phyloP scores from a whole-genome alignment of 441 rosid genomes.

The Populus tomentosa region DNA sequence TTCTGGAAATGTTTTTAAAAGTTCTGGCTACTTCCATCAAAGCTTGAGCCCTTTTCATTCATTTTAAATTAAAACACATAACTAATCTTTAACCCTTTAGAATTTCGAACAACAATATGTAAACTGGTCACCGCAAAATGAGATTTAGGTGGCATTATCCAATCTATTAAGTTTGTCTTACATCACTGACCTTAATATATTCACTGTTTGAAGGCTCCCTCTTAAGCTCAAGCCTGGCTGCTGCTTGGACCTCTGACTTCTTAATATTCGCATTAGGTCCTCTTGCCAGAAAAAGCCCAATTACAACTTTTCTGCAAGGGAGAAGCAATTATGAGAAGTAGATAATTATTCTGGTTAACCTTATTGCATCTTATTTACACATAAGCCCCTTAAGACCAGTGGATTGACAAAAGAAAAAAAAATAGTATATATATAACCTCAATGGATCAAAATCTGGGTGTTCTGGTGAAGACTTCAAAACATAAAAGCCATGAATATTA shows the following conservation, averaged over 20 bases:
- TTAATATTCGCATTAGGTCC: slow-evolving; percentile 55
- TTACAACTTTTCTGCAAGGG: slow-evolving; percentile 57
- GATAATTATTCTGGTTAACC: background rate
- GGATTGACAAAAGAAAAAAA: background rate
- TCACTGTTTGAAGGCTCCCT: slow-evolving; percentile 46
- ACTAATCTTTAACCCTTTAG: background rate
- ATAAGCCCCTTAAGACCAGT: background rate
- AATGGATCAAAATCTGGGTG: slow-evolving; percentile 63
- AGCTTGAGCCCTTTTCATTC: background rate
- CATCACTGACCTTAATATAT: slow-evolving; percentile 52
- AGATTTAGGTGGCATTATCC: background rate
- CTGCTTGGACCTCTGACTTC: slow-evolving; percentile 61
- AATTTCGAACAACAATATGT: background rate
- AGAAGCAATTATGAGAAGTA: background rate
- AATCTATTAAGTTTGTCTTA: background rate
- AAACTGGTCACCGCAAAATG: background rate
- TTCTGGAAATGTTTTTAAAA: background rate
- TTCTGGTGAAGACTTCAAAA: slow-evolving; percentile 63
- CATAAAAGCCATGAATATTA: slow-evolving; percentile 53
- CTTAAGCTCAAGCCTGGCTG: slow-evolving; percentile 37
- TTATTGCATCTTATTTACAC: background rate
- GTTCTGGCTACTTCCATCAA: background rate
- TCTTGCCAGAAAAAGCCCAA: slow-evolving; percentile 43
- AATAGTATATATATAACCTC: slow-evolving; percentile 37
- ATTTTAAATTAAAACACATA: background rate